Evolutionary conservation across 768 basidiomycete species (phyloP).

Genomic region (Mycena leptocephala): DNA sequence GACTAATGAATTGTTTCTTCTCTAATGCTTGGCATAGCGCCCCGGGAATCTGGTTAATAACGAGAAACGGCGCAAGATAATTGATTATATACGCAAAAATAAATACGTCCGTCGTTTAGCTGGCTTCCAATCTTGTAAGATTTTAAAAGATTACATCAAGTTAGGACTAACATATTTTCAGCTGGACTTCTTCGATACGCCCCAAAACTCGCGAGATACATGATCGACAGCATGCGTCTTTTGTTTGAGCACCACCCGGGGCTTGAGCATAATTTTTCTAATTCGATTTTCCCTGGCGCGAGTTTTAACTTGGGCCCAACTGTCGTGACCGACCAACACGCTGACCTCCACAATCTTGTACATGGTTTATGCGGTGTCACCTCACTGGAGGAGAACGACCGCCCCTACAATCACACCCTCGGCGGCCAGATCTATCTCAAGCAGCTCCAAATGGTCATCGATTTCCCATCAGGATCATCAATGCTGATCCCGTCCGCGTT

Average conservation of each 20-base stretch:
- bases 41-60: neutral
- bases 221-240: neutral
- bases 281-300: constrained; percentile 28
- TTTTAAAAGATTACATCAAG: neutral
- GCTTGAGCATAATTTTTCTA: constrained; percentile 24
- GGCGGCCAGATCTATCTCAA: constrained; percentile 38
- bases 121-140: constrained; percentile 11
- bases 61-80: neutral
- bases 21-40: neutral
- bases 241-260: neutral
- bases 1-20: neutral
- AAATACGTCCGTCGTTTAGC: neutral
- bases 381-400: constrained; percentile 26
- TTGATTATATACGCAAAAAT: neutral
- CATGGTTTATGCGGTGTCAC: constrained; percentile 33
- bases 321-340: constrained; percentile 17
- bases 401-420: constrained; percentile 29
- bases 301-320: constrained; percentile 36
- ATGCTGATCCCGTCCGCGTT: constrained; percentile 36
- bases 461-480: constrained; percentile 36
- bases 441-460: constrained; percentile 32
- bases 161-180: neutral
- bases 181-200: neutral
- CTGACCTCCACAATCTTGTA: constrained; percentile 22
- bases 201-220: neutral